Evolutionary conservation across 2,329 filamentous ascomycete genomes (phyloP).

Genomic region (Curvularia eragrostidis): DNA sequence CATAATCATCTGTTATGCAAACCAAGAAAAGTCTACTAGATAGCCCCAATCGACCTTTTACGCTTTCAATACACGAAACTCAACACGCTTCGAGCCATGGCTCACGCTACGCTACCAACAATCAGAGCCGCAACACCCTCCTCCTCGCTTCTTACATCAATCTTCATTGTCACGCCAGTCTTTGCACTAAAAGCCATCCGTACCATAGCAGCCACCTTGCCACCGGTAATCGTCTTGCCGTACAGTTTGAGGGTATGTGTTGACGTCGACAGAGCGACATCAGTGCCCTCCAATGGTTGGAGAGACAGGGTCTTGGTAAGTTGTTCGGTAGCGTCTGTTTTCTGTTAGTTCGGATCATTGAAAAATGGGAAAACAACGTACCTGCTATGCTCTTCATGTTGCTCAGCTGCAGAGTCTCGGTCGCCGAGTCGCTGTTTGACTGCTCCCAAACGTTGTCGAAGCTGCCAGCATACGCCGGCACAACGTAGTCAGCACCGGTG

Average conservation of each 20-base stretch:
- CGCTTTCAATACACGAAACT: slow-evolving; percentile 10
- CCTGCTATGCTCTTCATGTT: slow-evolving; percentile 91
- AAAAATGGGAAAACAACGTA: slow-evolving; percentile 57
- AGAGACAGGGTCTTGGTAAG: slow-evolving; percentile 85
- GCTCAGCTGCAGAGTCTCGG: slow-evolving; percentile 87
- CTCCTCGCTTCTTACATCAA: slow-evolving; percentile 90
- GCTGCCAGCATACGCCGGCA: slow-evolving; percentile 91
- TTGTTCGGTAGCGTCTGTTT: slow-evolving; percentile 86
- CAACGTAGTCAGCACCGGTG: slow-evolving; percentile 88
- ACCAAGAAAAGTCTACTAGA: slow-evolving; percentile 12
- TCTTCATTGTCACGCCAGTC: slow-evolving; percentile 94
- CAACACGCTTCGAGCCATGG: background rate
- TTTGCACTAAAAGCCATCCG: slow-evolving; percentile 95
- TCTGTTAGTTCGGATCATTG: slow-evolving; percentile 23
- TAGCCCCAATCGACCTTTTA: slow-evolving; percentile 14
- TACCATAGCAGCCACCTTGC: slow-evolving; percentile 83
- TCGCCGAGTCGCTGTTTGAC: slow-evolving; percentile 85
- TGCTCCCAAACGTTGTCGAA: slow-evolving; percentile 97
- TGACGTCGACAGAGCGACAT: slow-evolving; percentile 84
- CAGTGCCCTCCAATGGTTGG: slow-evolving; percentile 92
- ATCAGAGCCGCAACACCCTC: slow-evolving; percentile 86
- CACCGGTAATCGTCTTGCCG: slow-evolving; percentile 91
- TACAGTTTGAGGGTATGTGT: slow-evolving; percentile 96
- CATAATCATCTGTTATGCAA: slow-evolving; percentile 16
- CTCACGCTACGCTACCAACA: slow-evolving; percentile 79